Evolutionary conservation across 768 basidiomycete species (phyloP), one percentile per base, ranked within the genome.

Genomic region (Trametes meyenii): DNA sequence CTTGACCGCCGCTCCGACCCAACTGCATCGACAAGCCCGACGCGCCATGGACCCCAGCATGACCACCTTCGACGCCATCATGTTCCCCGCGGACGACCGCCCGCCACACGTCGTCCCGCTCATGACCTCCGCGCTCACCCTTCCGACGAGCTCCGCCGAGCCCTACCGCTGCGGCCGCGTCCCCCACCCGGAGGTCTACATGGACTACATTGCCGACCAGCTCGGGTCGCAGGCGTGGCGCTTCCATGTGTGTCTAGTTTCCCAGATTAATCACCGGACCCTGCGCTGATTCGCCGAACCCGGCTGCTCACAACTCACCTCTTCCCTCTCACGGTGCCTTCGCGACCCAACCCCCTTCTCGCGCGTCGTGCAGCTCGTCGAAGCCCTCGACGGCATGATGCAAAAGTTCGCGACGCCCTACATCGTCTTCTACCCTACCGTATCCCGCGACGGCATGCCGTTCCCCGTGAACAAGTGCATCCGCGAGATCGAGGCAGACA

Each of bases 141-240:
- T 29, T 33, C 55, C 50, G 52, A 55, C 50, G 58, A 57, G 61
- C 44, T 46, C 68, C 54, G 61, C 66, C 50, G 66, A 67, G 50
- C 78, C 78, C 45, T 71, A 76, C 57, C 73, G 79, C 29, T 80
- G 80, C 35, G 75, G 84, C 48, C 85, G 87, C 54, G 82, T 90
- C 78, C 91, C 91, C 0, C 91, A 93, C 72, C 91, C 91, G 12
- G 90, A 92, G 72, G 83, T 90, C 43, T 85, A 89, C 70, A 93
- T 93, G 90, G 89, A 92, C 74, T 89, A 87, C 74, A 86, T 93
- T 67, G 89, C 88, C 69, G 89, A 92, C 74, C 82, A 83, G 55
- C 78, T 84, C 61, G 87, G 86, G 35, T 74, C 84, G 17, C 81
- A 85, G 59, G 83, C 86, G 16, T 92, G 90, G 90, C 82, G 83